Base-by-base conservation (phyloP, 208 protist species). In the Crithidia expoeki region DNA sequence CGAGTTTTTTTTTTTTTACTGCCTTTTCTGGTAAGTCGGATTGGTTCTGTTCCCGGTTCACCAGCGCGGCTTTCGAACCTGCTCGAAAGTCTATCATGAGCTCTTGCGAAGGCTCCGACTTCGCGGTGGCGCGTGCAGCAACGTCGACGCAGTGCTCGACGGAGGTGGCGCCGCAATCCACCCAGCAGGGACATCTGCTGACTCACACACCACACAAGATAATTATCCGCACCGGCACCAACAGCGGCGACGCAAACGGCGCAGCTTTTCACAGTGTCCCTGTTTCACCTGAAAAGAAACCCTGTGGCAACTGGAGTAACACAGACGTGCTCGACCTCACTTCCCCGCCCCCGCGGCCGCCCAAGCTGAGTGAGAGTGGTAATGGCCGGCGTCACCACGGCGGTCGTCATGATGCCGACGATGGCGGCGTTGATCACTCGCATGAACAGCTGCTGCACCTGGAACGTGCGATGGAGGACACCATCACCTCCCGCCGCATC, bases 261-360 rank as follows among this genome's bases (percentile, higher is more conserved):
- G 38, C 23, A 5, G n/a, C 25, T 32, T 21, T 28, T n/a, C 28
- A 10, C 28, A 36, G 49, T 34, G 16, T 28, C 7, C 17, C 30
- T 17, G 21, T 46, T 2, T 47, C 61, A 1, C 61, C 61, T 0
- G 47, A 33, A 34, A 42, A 67, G 49, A 34, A 52, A 7, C 23
- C 16, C 30, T 1, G 4, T 25, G n/a, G 46, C 58, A 38, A 5
- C 30, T 1, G 4, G 23, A 33, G 46, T 42, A 38, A 5, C 14
- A 34, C 21, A 4, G 47, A 67, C 33, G 47, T 9, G 23, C 28
- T 47, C 6, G 70, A 64, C n/a, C 21, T 42, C 27, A 47, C 70
- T 19, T 76, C 70, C 9, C 70, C 70, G n/a, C 70, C 70, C 10
- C 70, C 70, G 28, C 70, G 70, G 19, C 70, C 62, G 17, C 70